phyloP scores from a whole-genome alignment of 257 asterid genomes.

The Coffea canephora region DNA sequence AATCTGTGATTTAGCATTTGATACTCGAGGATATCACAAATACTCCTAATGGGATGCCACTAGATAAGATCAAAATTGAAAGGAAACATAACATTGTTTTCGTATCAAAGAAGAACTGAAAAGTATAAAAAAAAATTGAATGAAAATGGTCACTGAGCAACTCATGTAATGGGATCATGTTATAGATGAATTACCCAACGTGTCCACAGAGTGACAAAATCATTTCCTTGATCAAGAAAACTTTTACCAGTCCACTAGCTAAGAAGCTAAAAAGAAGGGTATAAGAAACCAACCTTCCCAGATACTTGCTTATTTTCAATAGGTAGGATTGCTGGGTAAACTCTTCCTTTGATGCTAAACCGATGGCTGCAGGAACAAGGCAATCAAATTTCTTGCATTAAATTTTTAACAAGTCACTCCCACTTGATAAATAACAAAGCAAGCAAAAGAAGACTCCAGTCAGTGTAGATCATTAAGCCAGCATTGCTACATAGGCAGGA shows the following conservation, averaged over 20 bases:
- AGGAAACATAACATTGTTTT: no score
- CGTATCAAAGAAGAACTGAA: no score
- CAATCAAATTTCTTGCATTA: conserved; percentile 1
- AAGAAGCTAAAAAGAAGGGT: not conserved
- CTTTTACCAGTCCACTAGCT: not conserved
- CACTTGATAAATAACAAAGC: not conserved
- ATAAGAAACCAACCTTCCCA: conserved; percentile 56
- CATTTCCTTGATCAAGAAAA: conserved; percentile 1
- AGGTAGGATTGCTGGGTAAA: conserved; percentile 84
- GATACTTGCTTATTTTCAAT: conserved; percentile 50
- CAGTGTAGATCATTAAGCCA: not conserved
- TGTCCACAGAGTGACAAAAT: not conserved
- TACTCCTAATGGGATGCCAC: no score
- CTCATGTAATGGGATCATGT: no score
- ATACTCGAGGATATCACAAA: no score
- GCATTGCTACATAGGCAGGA: not conserved
- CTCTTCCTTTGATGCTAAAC: conserved; percentile 74
- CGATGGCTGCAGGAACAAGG: conserved; percentile 53
- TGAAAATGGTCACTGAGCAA: no score
- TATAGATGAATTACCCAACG: not conserved
- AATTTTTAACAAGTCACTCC: not conserved
- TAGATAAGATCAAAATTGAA: no score
- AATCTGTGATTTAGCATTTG: no score
- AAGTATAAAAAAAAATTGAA: no score
- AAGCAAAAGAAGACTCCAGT: conserved; percentile 4